Base-by-base conservation (phyloP, 768 basidiomycete species). In the Tylopilus vinaceipallidus region DNA sequence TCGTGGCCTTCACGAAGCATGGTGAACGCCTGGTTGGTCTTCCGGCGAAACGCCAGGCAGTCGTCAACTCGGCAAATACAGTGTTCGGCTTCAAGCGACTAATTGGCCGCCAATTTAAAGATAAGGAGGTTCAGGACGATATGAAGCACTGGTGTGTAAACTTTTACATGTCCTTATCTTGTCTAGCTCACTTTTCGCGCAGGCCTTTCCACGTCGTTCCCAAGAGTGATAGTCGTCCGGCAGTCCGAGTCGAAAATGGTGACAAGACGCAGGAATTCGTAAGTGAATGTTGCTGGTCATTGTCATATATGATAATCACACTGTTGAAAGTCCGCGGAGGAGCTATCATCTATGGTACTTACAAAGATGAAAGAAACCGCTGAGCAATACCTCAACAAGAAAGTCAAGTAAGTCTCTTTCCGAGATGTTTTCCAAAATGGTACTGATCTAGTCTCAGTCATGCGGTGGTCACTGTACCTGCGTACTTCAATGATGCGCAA, bases 401-500 rank as follows among this genome's bases (percentile, higher is more conserved):
- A 83, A 58, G 82, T 98, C 75, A 95, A 88, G 88, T 95, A 77
- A 75, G 94, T 47, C 30, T 33, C 42, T 1, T 43, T 13, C 11
- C 20, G 11, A 5, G 0, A 2, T 22, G 4, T 34, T 4, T 29
- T 8, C 9, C 8, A 3, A 14, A 29, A 47, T 14, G 16, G 4
- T 2, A 17, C 42, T 53, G 3, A 61, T 51, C 51, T 42, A 23
- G 11, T 30, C 43, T 34, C 48, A 90, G 87, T 61, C 84, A 91
- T 46, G 88, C 88, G 23, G 95, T 98, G 61, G 76, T 98, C 62
- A 98, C 95, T 13, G 95, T 98, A 26, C 97, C 95, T 1, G 95
- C 95, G 0, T 98, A 98, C 75, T 99, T 98, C 83, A 99, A 99
- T 69, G 97, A 99, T 66, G 95, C 97, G 17, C 97, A 99, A 71